Evolutionary conservation across 371 early-diverging fungal genomes (phyloP), one percentile per base, ranked within the genome.

Genomic region (Syncephalis fuscata): DNA sequence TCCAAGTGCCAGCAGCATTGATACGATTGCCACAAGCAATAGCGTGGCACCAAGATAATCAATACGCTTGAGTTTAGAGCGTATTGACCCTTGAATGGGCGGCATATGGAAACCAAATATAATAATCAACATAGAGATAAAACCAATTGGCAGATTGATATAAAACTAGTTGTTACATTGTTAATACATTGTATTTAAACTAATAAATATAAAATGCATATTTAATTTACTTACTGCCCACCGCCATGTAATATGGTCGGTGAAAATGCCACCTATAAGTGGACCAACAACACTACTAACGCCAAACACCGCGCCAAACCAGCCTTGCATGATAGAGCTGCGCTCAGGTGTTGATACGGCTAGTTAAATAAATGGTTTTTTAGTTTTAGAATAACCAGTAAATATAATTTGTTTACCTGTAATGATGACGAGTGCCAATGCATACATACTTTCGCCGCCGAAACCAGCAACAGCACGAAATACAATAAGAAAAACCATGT

Each of bases 371-470:
- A 2, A 3, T 19, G 11, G 44, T 44, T 44, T 25, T 38, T 8
- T n/a, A n/a, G n/a, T n/a, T n/a, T n/a, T n/a, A 46, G 32, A 3
- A 20, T 32, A 11, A 32, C 4, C 11, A 42, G 57, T 57, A 17
- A 60, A 55, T 9, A 55, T 52, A 26, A 51, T 52, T 23, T 54
- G 48, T 46, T 85, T 60, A 48, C 84, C 88, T 0, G 80, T 68
- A 26, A 86, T 75, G 45, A 85, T 75, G 38, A 85, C 72, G 44
- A 85, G 63, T 27, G 70, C 70, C 49, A 83, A 58, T 8, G 76
- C 65, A 24, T 79, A 62, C 9, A 87, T 59, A 3, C 88, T 85
- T 15, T 78, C 80, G 21, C 86, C 89, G 36, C 94, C 92, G 24
- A 82, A 52, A 19, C 87, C 87, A 9, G 84, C 73, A 24, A 85